These are phyloP conservation scores for Thelephora aurantiotincta DNA, from an alignment of 768 basidiomycete species.

Conservation along the genomic window DNA sequence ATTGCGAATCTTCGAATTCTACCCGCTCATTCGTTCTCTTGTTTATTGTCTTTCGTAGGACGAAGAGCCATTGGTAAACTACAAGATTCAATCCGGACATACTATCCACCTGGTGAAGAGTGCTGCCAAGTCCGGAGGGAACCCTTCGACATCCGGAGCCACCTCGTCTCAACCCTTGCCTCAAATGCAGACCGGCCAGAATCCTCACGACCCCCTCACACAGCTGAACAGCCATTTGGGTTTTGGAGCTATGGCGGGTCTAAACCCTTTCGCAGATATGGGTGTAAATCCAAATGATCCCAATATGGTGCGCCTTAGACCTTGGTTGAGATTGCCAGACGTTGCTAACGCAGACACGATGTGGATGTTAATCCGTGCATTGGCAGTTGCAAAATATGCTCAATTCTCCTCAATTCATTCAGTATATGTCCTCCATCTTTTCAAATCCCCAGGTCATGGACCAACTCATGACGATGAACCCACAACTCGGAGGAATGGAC, in stretches of 20 bases:
- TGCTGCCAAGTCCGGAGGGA: conserved; percentile 29
- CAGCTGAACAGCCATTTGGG: conserved; percentile 67
- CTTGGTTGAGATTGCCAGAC: too few relatives aligned
- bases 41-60: conserved; percentile 31
- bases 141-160: conserved; percentile 21
- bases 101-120: conserved; percentile 94
- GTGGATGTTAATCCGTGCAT: background rate
- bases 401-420: conserved; percentile 70
- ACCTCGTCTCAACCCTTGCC: conserved; percentile 49
- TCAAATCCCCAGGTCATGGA: conserved; percentile 83
- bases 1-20: background rate
- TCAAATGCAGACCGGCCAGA: conserved; percentile 85
- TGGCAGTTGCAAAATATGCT: conserved; percentile 71
- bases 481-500: conserved; percentile 59
- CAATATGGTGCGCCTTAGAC: conserved; percentile 56
- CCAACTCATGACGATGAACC: conserved; percentile 71
- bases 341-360: background rate
- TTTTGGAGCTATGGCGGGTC: conserved; percentile 67
- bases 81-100: conserved; percentile 84
- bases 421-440: conserved; percentile 82
- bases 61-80: conserved; percentile 66
- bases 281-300: conserved; percentile 88
- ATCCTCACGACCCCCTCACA: conserved; percentile 74
- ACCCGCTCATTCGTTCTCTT: background rate
- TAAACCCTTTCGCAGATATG: conserved; percentile 89